Base-by-base conservation (phyloP, 1,139 yeast species). In the Protomyces pachydermus region DNA sequence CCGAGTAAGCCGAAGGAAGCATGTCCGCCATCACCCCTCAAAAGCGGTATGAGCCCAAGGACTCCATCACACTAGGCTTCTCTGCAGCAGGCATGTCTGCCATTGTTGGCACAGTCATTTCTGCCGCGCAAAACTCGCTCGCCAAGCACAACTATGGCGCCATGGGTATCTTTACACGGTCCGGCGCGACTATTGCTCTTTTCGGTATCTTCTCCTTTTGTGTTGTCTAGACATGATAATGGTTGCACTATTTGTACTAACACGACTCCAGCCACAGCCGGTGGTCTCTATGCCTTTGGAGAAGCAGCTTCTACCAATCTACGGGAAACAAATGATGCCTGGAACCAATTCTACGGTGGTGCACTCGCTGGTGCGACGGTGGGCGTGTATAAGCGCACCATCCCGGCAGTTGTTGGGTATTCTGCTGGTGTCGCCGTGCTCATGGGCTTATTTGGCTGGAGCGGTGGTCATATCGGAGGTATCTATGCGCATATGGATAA, bases 271-370 rank as follows among this genome's bases (percentile, higher is more conserved):
- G 75, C 76, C 45, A 71, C 74, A 20, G 73, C 72, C 20, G 80
- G 80, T 34, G 74, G 79, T n/a, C 73, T 78, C 23, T 80, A 73
- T 72, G 72, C 75, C 56, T 75, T 79, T 65, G 74, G 74, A 14
- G 76, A 77, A 52, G 70, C 76, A 20, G 76, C 78, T 2, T 65
- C 78, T 12, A 74, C 81, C 60, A 81, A 81, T 70, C 70, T 81
- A 65, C 74, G 81, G 60, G 78, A 78, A 69, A 73, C 74, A 67
- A 78, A 78, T 65, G 80, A 80, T 60, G 79, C 82, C 2, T 69
- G 75, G 60, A 82, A 80, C 70, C 80, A 81, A 62, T 78, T 81
- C 67, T 71, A 74, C 58, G 84, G 86, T 46, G 84, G 84, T 53
- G 76, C 79, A 34, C 73, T 80, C 28, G 82, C 83, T 52, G 84